Evolutionary conservation across 2,329 filamentous ascomycete genomes (phyloP), one percentile per base, ranked within the genome.

Genomic region (Ambrosiella xylebori): DNA sequence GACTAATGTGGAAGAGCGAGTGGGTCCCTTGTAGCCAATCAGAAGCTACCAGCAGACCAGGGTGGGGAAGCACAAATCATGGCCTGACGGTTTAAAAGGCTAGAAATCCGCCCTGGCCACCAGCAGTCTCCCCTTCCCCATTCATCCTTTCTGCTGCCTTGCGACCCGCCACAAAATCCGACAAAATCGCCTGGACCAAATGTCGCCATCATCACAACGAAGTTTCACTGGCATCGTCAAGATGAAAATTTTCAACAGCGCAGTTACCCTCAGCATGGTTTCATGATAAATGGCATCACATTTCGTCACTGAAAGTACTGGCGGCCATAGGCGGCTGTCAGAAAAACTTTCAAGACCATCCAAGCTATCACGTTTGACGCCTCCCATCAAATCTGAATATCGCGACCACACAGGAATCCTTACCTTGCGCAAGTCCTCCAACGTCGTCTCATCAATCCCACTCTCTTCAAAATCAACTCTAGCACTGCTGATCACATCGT

Each of bases 401-500:
- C 27, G 5, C 27, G 27, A 35, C 27, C 15, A 35, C 15, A 45
- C 13, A 12, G 41, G 15, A 41, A 44, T 13, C 74, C 86, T 79
- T 76, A 97, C 91, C 81, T 84, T 79, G 71, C 84, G 84, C 76
- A 98, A 76, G 70, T 95, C 88, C 64, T 91, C 82, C 66, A 98
- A 74, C 56, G 91, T 91, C 65, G 80, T 76, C 69, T 91, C 85
- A 65, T 95, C 88, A 63, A 97, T 85, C 65, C 93, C 93, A 65
- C 85, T 88, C 73, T 98, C 93, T 71, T 98, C 93, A 69, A 98
- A 97, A 72, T 97, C 93, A 67, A 91, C 86, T 67, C 87, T 81
- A 67, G 91, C 96, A 64, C 86, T 85, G 65, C 91, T 85, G 71
- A 97, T 88, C 68, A 98, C 89, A 73, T 93, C 88, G 62, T 84